Percentiles rank a stretch among this genome's conserved stretches.
phyloP scores from a whole-genome alignment of 2,329 filamentous ascomycete species.

The Sclerotinia trifoliorum region DNA sequence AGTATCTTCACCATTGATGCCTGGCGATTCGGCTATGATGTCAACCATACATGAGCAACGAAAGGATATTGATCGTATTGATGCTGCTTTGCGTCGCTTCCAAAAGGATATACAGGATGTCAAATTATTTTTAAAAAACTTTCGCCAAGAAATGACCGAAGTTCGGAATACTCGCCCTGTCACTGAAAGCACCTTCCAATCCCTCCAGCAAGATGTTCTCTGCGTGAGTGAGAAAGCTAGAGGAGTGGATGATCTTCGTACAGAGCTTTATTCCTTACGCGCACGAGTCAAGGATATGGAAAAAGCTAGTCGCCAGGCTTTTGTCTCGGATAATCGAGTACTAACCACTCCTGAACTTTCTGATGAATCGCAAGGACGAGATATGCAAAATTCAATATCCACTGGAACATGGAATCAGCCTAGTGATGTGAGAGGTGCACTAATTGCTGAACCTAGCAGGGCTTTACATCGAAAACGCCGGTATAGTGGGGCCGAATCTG shows the following conservation, averaged over 20 bases:
- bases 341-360: constrained; percentile 4
- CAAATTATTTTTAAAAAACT: constrained; percentile 37
- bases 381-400: neutral
- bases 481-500: neutral
- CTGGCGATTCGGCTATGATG: neutral
- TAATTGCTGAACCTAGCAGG: neutral
- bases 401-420: neutral
- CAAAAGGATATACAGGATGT: constrained; percentile 36
- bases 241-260: constrained; percentile 31
- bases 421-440: neutral
- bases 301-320: neutral
- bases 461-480: neutral
- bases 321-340: neutral
- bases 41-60: constrained; percentile 26
- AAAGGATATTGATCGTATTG: constrained; percentile 38
- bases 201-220: constrained; percentile 23
- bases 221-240: constrained; percentile 31
- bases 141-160: constrained; percentile 31
- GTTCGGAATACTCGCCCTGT: neutral
- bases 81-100: constrained; percentile 32
- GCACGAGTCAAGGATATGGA: constrained; percentile 12
- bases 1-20: neutral
- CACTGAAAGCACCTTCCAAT: neutral
- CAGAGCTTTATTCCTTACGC: constrained; percentile 15
- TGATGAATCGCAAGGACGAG: neutral